These are phyloP conservation scores for Leishmania braziliensis DNA, from an alignment of 208 protist genomes.

Conservation along the genomic window DNA sequence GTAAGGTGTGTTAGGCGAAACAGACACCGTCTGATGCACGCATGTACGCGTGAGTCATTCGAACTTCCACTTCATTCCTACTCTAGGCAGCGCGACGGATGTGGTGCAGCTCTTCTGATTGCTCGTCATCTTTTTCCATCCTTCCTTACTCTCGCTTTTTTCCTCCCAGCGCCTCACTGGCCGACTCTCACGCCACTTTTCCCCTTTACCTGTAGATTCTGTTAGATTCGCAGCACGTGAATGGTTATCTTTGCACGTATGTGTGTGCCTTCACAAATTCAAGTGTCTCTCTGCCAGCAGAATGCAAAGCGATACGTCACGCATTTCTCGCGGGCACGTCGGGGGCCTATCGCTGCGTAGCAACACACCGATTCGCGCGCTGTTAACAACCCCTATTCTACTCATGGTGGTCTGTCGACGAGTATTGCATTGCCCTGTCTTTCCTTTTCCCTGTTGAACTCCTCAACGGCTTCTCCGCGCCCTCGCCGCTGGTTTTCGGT, in stretches of 20 bases:
- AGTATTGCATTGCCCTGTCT: slow-evolving; percentile 10
- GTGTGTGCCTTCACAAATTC: background rate
- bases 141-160: background rate
- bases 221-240: background rate
- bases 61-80: background rate
- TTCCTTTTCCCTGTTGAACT: background rate
- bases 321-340: background rate
- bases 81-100: background rate
- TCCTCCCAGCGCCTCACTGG: too few species aligned
- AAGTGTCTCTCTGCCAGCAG: background rate
- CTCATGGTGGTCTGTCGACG: slow-evolving; percentile 42
- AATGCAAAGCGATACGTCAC: background rate
- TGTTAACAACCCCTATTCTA: too few species aligned
- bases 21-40: background rate
- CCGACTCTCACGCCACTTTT: background rate
- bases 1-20: background rate
- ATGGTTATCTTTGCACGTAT: background rate
- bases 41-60: background rate
- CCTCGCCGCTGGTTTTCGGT: background rate
- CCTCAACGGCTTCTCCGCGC: background rate
- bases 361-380: background rate
- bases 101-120: background rate
- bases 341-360: background rate
- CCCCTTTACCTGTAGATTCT: background rate
- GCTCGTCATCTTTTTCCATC: background rate